A percentile compares a stretch with the other conserved stretches of the same genome.
Evolutionary conservation across 805 yeast species (phyloP).

Genomic region (Wickerhamomyces hampshirensis): DNA sequence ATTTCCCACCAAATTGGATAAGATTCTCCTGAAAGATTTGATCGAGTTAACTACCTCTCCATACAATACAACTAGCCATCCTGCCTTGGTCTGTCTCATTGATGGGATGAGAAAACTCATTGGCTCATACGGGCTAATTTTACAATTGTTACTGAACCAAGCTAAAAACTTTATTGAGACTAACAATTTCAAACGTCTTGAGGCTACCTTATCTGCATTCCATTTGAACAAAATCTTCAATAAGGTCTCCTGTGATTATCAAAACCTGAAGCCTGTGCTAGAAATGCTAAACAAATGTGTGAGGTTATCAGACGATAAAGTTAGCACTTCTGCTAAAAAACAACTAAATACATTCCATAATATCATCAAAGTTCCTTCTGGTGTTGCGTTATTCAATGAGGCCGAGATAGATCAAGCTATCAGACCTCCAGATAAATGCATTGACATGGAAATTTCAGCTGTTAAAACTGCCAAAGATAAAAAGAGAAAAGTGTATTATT

Average conservation of each 20-base stretch:
- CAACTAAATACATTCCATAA: constrained; percentile 39
- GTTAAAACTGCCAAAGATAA: constrained; percentile 58
- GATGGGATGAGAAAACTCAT: constrained; percentile 67
- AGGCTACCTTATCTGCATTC: constrained; percentile 60
- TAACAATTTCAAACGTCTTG: constrained; percentile 49
- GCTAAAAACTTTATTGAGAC: constrained; percentile 44
- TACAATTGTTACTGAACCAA: constrained; percentile 43
- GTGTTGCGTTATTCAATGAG: constrained; percentile 48
- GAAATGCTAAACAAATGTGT: constrained; percentile 50
- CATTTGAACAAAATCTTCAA: constrained; percentile 51
- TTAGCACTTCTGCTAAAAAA: constrained; percentile 49
- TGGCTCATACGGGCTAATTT: constrained; percentile 56
- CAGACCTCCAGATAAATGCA: constrained; percentile 56
- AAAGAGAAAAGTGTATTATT: constrained; percentile 43
- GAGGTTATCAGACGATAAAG: constrained; percentile 48
- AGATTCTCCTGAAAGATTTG: constrained; percentile 57
- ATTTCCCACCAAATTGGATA: constrained; percentile 62
- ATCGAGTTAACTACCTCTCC: constrained; percentile 61
- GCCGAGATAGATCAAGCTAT: constrained; percentile 35
- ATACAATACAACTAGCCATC: constrained; percentile 61
- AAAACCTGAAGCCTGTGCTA: constrained; percentile 43
- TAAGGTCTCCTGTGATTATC: constrained; percentile 53
- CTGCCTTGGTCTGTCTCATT: constrained; percentile 64
- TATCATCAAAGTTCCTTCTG: constrained; percentile 44
- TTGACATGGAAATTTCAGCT: constrained; percentile 54